These are phyloP conservation scores for Cephaloascus albidus DNA, from an alignment of 805 yeast genomes.

Conservation along the genomic window DNA sequence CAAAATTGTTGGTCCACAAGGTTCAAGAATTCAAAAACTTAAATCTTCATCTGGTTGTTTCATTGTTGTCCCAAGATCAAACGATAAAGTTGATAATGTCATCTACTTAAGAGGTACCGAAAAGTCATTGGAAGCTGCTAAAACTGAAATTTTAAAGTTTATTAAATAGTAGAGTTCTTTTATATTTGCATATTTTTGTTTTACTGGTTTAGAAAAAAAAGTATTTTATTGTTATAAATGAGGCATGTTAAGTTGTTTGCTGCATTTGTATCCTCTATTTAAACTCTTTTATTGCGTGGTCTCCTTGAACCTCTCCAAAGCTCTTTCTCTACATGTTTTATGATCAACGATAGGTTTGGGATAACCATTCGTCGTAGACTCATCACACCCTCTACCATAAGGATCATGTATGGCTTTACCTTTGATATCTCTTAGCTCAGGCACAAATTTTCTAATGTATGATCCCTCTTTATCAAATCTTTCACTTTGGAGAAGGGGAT, in stretches of 20 bases:
- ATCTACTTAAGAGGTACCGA: constrained; percentile 53
- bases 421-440: constrained; percentile 25
- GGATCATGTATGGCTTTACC: constrained; percentile 26
- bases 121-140: constrained; percentile 30
- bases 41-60: constrained; percentile 50
- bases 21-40: constrained; percentile 52
- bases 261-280: too few species aligned
- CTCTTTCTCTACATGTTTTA: constrained; percentile 27
- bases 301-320: constrained; percentile 29
- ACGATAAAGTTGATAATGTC: constrained; percentile 41
- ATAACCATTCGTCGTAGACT: constrained; percentile 21
- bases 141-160: background rate
- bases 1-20: constrained; percentile 69
- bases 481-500: constrained; percentile 40
- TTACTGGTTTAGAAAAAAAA: too few species aligned
- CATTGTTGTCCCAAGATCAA: constrained; percentile 54
- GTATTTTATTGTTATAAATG: too few species aligned
- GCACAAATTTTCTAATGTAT: constrained; percentile 40
- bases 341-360: constrained; percentile 37
- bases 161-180: too few species aligned
- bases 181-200: too few species aligned
- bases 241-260: too few species aligned
- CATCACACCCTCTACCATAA: constrained; percentile 13
- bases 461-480: constrained; percentile 37
- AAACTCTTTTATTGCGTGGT: too few species aligned